Evolutionary conservation across 2,329 filamentous ascomycete species (phyloP).

Genomic region (Hymenoscyphus fraxineus): DNA sequence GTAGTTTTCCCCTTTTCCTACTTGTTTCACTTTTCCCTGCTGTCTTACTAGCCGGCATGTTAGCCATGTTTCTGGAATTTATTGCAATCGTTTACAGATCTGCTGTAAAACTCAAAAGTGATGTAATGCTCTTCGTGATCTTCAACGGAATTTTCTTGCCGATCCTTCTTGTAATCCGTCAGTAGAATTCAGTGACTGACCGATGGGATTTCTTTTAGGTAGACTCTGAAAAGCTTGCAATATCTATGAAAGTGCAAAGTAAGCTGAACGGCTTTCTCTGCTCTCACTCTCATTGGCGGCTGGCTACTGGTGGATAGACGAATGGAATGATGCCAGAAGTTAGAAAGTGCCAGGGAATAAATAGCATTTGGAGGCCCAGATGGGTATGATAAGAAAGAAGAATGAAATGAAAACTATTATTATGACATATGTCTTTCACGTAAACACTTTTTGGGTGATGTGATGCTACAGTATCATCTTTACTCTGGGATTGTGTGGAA

Average conservation of each 20-base stretch:
- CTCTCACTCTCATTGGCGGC: constrained; percentile 24
- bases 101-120: neutral
- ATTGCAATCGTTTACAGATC: neutral
- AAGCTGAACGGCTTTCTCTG: constrained; percentile 15
- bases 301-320: constrained; percentile 16
- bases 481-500: neutral
- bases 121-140: constrained; percentile 15
- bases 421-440: neutral
- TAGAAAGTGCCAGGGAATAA: neutral
- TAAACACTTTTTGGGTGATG: neutral
- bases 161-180: constrained; percentile 18
- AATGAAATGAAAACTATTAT: neutral
- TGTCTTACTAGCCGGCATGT: constrained; percentile 6
- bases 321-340: neutral
- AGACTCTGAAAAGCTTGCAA: constrained; percentile 40
- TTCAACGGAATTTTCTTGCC: neutral
- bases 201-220: constrained; percentile 36
- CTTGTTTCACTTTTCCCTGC: constrained; percentile 18
- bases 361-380: neutral
- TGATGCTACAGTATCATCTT: too few relatives aligned
- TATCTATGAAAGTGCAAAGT: constrained; percentile 15
- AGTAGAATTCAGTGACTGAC: constrained; percentile 30
- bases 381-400: constrained; percentile 7
- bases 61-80: neutral
- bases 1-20: constrained; percentile 52